Evolutionary conservation across 2,329 filamentous ascomycete species (phyloP), one percentile per base, ranked within the genome.

Genomic region (Colletotrichum theobromicola): DNA sequence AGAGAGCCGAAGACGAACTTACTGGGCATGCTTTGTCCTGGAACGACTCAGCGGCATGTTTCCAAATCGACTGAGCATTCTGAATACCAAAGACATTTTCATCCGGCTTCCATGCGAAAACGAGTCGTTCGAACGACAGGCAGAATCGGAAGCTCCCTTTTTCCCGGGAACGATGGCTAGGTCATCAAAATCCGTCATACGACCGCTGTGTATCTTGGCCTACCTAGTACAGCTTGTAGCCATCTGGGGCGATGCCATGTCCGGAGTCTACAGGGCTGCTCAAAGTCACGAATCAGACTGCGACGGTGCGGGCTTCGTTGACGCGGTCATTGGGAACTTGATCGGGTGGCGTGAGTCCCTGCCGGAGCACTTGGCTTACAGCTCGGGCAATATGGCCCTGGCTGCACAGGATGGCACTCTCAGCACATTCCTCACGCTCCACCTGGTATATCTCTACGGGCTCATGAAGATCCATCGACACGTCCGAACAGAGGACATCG

Each of bases 11-110:
- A 88, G 93, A 76, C 88, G 94, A 70, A 94, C 93, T 0, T 93
- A 94, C 79, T 95, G 93, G 93, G 90, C 91, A 32, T 89, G 91
- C 66, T 94, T 93, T 77, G 84, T 94, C 77, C 88, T 94, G 81
- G 94, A 95, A 83, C 89, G 92, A 62, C 90, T 93, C 75, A 91
- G 90, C 62, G 89, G 89, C 16, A 88, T 91, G 74, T 91, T 88
- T 67, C 88, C 88, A 2, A 85, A 87, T 4, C 87, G 88, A 3
- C 82, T 87, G 8, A 90, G 87, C 62, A 88, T 90, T 75, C 87
- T 94, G 74, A 89, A 91, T 62, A 85, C 90, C 6, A 89, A 93
- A 75, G 91, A 94, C 74, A 89, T 94, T 55, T 93, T 93, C 78
- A 85, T 94, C 15, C 90, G 91, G 66, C 86, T 95, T 7, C 94